Evolutionary conservation across 352 stramenopile genomes (phyloP), one percentile per base, ranked within the genome.

Genomic region (Phytophthora rubi): DNA sequence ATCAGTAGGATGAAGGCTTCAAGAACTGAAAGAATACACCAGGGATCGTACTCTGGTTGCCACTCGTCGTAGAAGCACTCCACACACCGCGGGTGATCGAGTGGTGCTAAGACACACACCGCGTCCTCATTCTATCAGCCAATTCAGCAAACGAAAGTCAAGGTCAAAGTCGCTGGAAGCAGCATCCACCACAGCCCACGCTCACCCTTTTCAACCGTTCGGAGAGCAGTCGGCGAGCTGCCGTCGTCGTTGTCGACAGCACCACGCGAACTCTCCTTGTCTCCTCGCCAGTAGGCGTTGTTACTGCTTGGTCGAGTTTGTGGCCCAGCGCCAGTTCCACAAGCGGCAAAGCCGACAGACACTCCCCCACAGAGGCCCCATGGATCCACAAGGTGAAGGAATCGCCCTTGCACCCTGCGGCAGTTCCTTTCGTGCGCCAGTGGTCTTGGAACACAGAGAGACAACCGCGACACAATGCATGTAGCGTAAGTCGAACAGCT

Each of bases 281-380:
- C 53, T 56, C 45, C 3, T 33, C 23, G 42, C 23, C 16, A n/a
- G 66, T 66, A 39, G 65, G 55, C 1, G n/a, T 16, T 51, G 28
- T 8, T 33, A 70, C 53, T 0, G 57, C 39, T 10, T 37, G 59
- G 8, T 63, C 23, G 8, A 78, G 32, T 52, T 62, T 52, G 15
- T 61, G 53, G 6, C 54, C 72, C 42, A 90, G 61, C 26, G 78
- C 71, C 51, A 88, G 71, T 33, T 89, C 75, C 61, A 94, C 77
- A 21, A 94, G 53, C 6, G 86, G 84, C 23, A 94, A 66, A 42
- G 73, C 84, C 6, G 83, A 92, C 32, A 94, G 64, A 59, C 83
- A 92, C 66, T 94, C 86, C 9, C 86, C 86, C 28, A 92, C 83
- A 0, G 86, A 94, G 10, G 86, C 86, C 15, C 83, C 83, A 55